Evolutionary conservation across 192 early-diverging fungal species (phyloP), one percentile per base, ranked within the genome.

Genomic region (Umbelopsis ramanniana): DNA sequence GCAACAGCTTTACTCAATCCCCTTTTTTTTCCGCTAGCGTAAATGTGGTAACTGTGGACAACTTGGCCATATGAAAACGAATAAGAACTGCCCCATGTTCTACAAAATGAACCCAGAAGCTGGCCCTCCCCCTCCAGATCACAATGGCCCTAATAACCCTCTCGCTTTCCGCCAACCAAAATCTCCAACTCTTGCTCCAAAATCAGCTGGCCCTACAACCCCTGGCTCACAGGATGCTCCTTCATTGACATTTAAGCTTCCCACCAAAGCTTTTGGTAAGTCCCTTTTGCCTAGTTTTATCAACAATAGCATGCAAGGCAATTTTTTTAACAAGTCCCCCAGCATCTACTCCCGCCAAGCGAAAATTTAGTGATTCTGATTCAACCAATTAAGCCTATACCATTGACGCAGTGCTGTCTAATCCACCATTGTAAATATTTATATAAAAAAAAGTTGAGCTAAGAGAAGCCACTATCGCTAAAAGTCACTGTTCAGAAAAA

Each of bases 61-160:
- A 72, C 78, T 89, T 22, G 93, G 93, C n/a, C 93, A 94, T 48
- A 94, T 92, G 92, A 94, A 93, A 77, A 94, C 93, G 8, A 94
- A 93, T 80, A 90, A 90, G 60, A 92, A 87, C 47, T 94, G 93
- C 74, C 93, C 90, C 6, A 87, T 81, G 63, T 84, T 79, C 21
- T 84, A 84, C 67, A 78, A 73, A n/a, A 72, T 82, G 74, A 83
- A 76, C 67, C 45, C 33, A 26, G 33, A 67, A 74, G 67, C 33
- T 35, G 47, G 40, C 48, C 33, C 52, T 24, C 69, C 46, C 29
- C 50, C 50, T 52, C 69, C 47, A 19, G 69, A 52, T 40, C 35
- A 54, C 48, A 70, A 53, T 40, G 69, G 69, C 24, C 50, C 50
- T n/a, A 50, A 54, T n/a, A 52, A 70, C 17, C 69, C 48, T 52